Percentiles rank a stretch among this genome's conserved stretches.
Evolutionary conservation across 225 moss, liverwort and hornwort species (phyloP).

Genomic region (Straminergon stramineum): DNA sequence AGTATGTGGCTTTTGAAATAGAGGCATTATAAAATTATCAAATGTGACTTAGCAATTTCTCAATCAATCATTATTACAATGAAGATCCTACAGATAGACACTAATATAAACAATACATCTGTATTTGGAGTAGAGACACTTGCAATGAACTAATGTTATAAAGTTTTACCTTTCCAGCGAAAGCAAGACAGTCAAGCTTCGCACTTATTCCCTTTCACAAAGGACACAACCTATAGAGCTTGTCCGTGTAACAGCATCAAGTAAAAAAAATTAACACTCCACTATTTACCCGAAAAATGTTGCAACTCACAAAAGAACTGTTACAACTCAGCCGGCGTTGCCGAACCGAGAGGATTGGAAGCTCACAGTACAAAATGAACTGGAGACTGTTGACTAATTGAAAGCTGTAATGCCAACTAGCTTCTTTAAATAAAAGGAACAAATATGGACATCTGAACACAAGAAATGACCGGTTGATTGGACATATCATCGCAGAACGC

Average conservation of each 20-base stretch:
- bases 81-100: neutral
- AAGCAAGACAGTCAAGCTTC: neutral
- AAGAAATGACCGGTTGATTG: conserved; percentile 4
- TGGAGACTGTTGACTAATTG: conserved; percentile 20
- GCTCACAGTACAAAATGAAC: conserved; percentile 21
- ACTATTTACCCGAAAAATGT: conserved; percentile 32
- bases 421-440: conserved; percentile 20
- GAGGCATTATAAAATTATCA: neutral
- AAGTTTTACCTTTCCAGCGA: neutral
- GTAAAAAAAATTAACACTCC: conserved; percentile 5
- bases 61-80: too few relatives aligned
- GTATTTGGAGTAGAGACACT: neutral
- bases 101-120: neutral
- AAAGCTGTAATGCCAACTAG: conserved; percentile 38
- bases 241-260: neutral
- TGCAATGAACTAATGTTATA: neutral
- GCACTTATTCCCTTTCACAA: neutral
- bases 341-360: conserved; percentile 22
- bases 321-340: conserved; percentile 35
- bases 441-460: conserved; percentile 23
- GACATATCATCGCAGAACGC: neutral
- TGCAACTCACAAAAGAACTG: conserved; percentile 18
- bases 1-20: too few relatives aligned
- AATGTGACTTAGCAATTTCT: neutral
- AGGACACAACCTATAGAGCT: neutral